Conservation (phyloP, 2,329 filamentous ascomycete species). For the Botrytis deweyae region DNA sequence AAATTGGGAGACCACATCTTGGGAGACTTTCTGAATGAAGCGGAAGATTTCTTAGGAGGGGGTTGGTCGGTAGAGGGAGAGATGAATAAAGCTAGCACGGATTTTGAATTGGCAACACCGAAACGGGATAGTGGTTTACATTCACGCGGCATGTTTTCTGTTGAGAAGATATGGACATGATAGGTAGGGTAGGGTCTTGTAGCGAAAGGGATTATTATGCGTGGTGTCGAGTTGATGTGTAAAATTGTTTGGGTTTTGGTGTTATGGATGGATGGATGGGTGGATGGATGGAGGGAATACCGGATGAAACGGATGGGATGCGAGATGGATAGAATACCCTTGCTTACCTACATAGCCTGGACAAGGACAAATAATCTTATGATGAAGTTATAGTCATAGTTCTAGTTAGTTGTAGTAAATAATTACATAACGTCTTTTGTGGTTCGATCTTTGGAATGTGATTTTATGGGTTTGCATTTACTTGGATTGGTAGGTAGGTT, state of each 20-base stretch:
- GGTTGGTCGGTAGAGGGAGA: constrained; percentile 44
- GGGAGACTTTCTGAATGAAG: constrained; percentile 21
- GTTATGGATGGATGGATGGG: background rate
- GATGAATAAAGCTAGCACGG: constrained; percentile 36
- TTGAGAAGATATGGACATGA: constrained; percentile 24
- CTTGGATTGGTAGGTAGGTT: background rate
- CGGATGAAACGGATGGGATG: background rate
- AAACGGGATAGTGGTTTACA: constrained; percentile 22
- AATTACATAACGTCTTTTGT: background rate
- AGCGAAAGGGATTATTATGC: background rate
- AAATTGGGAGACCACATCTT: background rate
- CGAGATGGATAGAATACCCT: constrained; percentile 5
- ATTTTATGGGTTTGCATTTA: background rate
- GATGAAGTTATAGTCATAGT: background rate
- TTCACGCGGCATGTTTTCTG: constrained; percentile 31
- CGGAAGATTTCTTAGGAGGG: constrained; percentile 36
- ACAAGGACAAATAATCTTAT: background rate
- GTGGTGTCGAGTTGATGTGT: background rate
- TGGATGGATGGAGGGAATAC: background rate
- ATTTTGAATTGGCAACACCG: background rate
- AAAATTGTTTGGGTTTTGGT: constrained; percentile 8
- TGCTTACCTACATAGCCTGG: background rate
- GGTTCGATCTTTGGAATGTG: background rate
- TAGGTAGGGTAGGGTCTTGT: constrained; percentile 16
- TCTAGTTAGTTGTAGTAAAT: background rate